Percentiles rank a stretch among this genome's conserved stretches.
These are phyloP conservation scores for Euphrasia arctica DNA, from an alignment of 305 asterid species.

Conservation along the genomic window DNA sequence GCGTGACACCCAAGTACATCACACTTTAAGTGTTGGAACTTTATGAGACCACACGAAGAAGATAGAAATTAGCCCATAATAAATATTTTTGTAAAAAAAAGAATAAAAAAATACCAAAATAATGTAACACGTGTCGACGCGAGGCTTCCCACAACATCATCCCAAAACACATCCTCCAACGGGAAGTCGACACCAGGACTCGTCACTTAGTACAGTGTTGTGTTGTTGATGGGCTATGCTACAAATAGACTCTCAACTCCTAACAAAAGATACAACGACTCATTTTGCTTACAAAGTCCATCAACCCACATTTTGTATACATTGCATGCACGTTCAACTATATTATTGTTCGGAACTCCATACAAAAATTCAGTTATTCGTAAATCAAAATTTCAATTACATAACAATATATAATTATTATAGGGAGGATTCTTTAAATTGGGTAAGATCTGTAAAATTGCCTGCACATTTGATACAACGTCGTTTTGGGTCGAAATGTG, in stretches of 20 bases:
- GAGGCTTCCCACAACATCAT: background rate
- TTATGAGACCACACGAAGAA: constrained; percentile 28
- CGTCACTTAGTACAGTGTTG: background rate
- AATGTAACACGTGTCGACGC: constrained; percentile 26
- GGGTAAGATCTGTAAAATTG: too few relatives aligned
- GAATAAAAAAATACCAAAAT: background rate
- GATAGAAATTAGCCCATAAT: background rate
- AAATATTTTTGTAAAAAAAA: background rate
- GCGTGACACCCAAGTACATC: constrained; percentile 19
- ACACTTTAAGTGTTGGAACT: constrained; percentile 30
- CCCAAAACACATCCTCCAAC: background rate
- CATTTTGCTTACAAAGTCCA: too few relatives aligned
- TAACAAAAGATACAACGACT: background rate
- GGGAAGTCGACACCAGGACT: background rate
- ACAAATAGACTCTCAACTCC: background rate
- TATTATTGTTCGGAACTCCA: too few relatives aligned
- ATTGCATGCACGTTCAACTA: too few relatives aligned
- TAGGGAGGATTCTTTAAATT: too few relatives aligned
- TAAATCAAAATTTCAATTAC: too few relatives aligned
- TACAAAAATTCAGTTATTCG: too few relatives aligned
- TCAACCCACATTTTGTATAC: too few relatives aligned
- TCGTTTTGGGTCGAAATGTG: too few relatives aligned
- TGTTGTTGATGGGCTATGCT: background rate
- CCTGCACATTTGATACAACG: too few relatives aligned
- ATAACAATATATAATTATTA: too few relatives aligned